Base-by-base conservation (phyloP, 192 early-diverging fungal genomes). In the Entomortierella parvispora region DNA sequence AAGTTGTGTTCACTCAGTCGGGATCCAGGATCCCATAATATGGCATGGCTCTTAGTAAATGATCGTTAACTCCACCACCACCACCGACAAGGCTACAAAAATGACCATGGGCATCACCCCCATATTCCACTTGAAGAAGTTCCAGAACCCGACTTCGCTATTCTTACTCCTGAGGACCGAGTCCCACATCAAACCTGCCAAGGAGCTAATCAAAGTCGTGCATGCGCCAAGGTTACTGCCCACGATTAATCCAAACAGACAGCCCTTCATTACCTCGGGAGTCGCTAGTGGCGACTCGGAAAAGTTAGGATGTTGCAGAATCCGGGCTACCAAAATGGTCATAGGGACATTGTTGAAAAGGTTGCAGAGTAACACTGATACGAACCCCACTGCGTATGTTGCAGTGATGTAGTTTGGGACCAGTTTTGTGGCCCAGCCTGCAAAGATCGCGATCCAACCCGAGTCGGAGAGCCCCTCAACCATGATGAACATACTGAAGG, bases 181-280 rank as follows among this genome's bases (percentile, higher is more conserved):
- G 55, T 83, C 85, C 71, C 83, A 89, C 85, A 88, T 88, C 32
- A 95, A 74, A 8, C 94, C 94, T 7, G 94, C 94, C 60, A 95
- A 66, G 46, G 87, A 88, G 22, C 91, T 93, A 14, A 92, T 81
- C 20, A 91, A 81, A 6, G 90, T 89, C 33, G 94, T 71, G 58
- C 93, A 93, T 9, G 91, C 94, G 6, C 94, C 94, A n/a, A 96
- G 60, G 59, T 96, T 94, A 60, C 87, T 87, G 8, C 93, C 94
- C 8, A 92, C 82, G 22, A 94, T 83, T 37, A 96, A 68, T 12
- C 87, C 92, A 84, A 91, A 90, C 50, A 93, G 55, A 18, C 87
- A 87, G 2, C 86, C 93, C 37, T 84, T 82, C 48, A 80, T 68
- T 0, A 85, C 67, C 22, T 82, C 74, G 18, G 34, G 79, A 61